Conservation (phyloP, 495 filamentous ascomycete species). For the Tuber brumale region DNA sequence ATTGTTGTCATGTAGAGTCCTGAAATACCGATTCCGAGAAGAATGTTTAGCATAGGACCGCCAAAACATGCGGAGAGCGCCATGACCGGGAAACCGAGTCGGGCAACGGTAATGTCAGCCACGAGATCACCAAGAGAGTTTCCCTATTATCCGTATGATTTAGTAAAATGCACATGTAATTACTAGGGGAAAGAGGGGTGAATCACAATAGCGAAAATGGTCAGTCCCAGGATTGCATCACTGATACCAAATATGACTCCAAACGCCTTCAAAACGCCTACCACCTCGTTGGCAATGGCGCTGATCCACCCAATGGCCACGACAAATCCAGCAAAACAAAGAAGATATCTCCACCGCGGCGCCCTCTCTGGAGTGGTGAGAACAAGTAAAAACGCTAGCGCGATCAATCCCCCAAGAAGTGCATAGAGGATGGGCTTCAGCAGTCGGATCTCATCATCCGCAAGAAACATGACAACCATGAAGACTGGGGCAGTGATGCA, state of each 20-base stretch:
- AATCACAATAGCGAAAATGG: constrained; percentile 74
- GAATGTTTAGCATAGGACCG: constrained; percentile 94
- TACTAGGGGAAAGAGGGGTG: neutral
- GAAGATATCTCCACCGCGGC: constrained; percentile 61
- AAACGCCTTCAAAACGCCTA: constrained; percentile 86
- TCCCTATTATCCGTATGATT: constrained; percentile 45
- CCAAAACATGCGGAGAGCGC: constrained; percentile 93
- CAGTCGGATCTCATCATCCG: constrained; percentile 46
- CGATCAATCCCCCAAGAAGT: constrained; percentile 61
- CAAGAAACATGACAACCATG: constrained; percentile 60
- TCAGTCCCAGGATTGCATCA: constrained; percentile 91
- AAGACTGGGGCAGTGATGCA: constrained; percentile 85
- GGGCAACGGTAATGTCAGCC: constrained; percentile 87
- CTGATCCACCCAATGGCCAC: constrained; percentile 94
- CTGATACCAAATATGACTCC: constrained; percentile 89
- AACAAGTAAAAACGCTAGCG: constrained; percentile 57
- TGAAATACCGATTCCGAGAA: constrained; percentile 84
- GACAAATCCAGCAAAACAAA: constrained; percentile 85
- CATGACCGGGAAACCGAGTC: constrained; percentile 94
- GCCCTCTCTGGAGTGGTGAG: constrained; percentile 55
- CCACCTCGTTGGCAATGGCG: constrained; percentile 92
- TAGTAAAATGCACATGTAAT: neutral
- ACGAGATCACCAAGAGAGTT: constrained; percentile 94
- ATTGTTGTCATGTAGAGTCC: constrained; percentile 76
- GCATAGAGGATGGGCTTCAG: constrained; percentile 60